A percentile compares a stretch with the other conserved stretches of the same genome.
Evolutionary conservation across 179 eudicot species (phyloP).

Genomic region (Silene vulgaris): DNA sequence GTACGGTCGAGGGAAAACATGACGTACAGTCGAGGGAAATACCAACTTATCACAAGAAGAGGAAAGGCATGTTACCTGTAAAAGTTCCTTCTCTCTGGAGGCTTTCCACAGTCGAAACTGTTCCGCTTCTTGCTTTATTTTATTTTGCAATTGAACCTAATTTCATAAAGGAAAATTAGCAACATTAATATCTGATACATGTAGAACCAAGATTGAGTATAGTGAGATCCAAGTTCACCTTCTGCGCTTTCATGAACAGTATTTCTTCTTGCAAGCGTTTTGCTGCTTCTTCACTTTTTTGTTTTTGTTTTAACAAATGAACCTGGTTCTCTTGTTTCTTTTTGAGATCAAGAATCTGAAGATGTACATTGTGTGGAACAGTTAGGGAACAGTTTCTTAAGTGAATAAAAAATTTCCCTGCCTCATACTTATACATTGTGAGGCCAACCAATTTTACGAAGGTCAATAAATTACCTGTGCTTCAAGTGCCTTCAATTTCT

Average conservation of each 20-base stretch:
- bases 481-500: conserved; percentile 84
- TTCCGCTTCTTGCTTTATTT: conserved; percentile 97
- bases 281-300: conserved; percentile 97
- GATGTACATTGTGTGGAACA: background rate
- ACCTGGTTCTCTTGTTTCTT: conserved; percentile 99
- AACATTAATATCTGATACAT: background rate
- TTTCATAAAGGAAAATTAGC: conserved; percentile 19
- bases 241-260: conserved; percentile 89
- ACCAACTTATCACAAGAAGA: conserved; percentile 13
- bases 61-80: conserved; percentile 55
- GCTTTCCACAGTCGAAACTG: conserved; percentile 99
- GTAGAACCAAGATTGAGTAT: background rate
- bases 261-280: conserved; percentile 93
- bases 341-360: conserved; percentile 86
- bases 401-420: background rate
- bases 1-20: background rate
- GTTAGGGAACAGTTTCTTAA: background rate
- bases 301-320: conserved; percentile 91
- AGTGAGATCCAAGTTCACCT: conserved; percentile 43
- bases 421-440: background rate
- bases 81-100: conserved; percentile 89
- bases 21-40: background rate
- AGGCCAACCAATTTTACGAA: background rate
- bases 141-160: conserved; percentile 95
- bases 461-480: conserved; percentile 56